Evolutionary conservation across 2,329 filamentous ascomycete species (phyloP).

Genomic region (Penicillium sp.): DNA sequence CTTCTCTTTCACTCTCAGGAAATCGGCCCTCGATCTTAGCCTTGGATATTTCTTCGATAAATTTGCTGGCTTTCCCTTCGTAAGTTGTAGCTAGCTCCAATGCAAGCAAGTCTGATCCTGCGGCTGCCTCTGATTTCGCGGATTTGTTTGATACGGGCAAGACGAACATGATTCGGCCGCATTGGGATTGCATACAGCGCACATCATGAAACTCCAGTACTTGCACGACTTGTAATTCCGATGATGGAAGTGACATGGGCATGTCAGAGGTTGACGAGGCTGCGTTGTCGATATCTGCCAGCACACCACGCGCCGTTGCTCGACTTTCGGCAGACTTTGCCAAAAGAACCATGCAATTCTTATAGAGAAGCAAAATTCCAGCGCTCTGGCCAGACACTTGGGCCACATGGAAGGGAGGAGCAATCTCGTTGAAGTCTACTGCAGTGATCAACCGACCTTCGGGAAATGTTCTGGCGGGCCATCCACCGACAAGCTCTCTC

Average conservation of each 20-base stretch:
- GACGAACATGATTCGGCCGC: slow-evolving; percentile 42
- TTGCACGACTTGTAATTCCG: slow-evolving; percentile 75
- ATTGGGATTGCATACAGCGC: slow-evolving; percentile 61
- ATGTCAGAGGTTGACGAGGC: slow-evolving; percentile 54
- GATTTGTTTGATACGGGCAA: slow-evolving; percentile 30
- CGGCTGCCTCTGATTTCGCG: slow-evolving; percentile 20
- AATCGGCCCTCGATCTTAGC: slow-evolving; percentile 85
- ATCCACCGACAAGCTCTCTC: slow-evolving; percentile 73
- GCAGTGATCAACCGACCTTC: slow-evolving; percentile 78
- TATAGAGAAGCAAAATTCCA: slow-evolving; percentile 80
- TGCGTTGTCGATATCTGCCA: slow-evolving; percentile 83
- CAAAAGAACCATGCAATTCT: slow-evolving; percentile 76
- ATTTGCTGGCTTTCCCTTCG: slow-evolving; percentile 73
- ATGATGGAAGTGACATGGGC: slow-evolving; percentile 39
- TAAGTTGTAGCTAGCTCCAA: slow-evolving; percentile 75
- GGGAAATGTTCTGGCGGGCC: slow-evolving; percentile 72
- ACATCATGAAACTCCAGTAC: slow-evolving; percentile 70
- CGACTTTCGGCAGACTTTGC: slow-evolving; percentile 67
- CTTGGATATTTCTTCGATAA: slow-evolving; percentile 83
- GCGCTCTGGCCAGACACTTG: slow-evolving; percentile 50
- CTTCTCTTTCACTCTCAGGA: slow-evolving; percentile 78
- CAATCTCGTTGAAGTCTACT: slow-evolving; percentile 75
- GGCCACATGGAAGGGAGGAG: slow-evolving; percentile 66
- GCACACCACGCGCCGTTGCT: slow-evolving; percentile 72
- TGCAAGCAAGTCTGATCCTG: slow-evolving; percentile 56